Conservation (phyloP, 2,329 filamentous ascomycete species). For the Bipolaris oryzae region DNA sequence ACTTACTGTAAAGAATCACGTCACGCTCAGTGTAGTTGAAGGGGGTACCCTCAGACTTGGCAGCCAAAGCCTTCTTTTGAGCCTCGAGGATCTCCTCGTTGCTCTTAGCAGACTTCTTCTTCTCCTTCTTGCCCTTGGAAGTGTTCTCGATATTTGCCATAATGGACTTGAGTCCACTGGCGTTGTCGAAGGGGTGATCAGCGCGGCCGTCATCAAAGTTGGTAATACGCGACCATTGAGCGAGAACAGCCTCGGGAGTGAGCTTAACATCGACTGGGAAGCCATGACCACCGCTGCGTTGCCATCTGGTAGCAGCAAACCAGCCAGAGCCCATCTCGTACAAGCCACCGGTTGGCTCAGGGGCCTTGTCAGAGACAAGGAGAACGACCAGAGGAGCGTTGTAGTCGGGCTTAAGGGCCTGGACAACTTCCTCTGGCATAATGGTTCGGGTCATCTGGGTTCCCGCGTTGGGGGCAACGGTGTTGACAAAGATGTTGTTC, state of each 20-base stretch:
- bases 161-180: slow-evolving; percentile 78
- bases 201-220: slow-evolving; percentile 87
- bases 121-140: slow-evolving; percentile 51
- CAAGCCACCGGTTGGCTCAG: slow-evolving; percentile 82
- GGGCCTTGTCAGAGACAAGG: slow-evolving; percentile 85
- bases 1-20: slow-evolving; percentile 80
- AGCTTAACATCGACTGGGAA: slow-evolving; percentile 83
- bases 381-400: slow-evolving; percentile 91
- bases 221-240: slow-evolving; percentile 69
- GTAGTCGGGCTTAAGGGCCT: slow-evolving; percentile 99
- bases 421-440: slow-evolving; percentile 95
- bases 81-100: slow-evolving; percentile 72
- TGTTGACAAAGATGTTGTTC: slow-evolving; percentile 98
- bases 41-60: slow-evolving; percentile 73
- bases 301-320: slow-evolving; percentile 91
- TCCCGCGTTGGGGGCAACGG: slow-evolving; percentile 95
- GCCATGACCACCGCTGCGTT: slow-evolving; percentile 84
- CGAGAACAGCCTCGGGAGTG: slow-evolving; percentile 81
- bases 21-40: slow-evolving; percentile 88
- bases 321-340: slow-evolving; percentile 97
- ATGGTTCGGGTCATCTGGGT: slow-evolving; percentile 94
- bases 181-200: slow-evolving; percentile 80
- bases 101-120: slow-evolving; percentile 58
- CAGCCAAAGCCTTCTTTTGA: slow-evolving; percentile 77
- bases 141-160: slow-evolving; percentile 87